Conservation (phyloP, 768 basidiomycete genomes). For the Porphyrellus cyaneotinctus region DNA sequence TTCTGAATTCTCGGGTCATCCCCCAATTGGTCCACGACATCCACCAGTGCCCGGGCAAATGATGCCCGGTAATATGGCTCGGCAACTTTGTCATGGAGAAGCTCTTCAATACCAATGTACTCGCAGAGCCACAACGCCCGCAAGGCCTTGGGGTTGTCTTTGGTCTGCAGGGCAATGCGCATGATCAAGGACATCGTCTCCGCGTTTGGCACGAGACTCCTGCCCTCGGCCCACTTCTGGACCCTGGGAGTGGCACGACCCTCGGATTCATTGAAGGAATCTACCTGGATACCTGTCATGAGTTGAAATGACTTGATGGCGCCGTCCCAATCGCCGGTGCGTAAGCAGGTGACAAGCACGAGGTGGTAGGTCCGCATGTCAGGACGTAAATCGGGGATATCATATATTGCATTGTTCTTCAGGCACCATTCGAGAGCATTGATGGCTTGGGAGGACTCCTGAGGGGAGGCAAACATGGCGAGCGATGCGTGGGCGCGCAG, state of each 20-base stretch:
- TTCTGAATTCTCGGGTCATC: conserved; percentile 17
- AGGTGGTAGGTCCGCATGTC: conserved; percentile 49
- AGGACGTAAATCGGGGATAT: conserved; percentile 39
- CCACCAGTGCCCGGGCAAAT: conserved; percentile 43
- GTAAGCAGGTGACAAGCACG: conserved; percentile 62
- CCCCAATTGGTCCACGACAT: conserved; percentile 36
- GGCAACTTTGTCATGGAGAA: conserved; percentile 29
- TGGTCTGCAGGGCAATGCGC: conserved; percentile 53
- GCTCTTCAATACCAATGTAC: conserved; percentile 39
- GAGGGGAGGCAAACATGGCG: conserved; percentile 37
- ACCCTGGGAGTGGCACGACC: conserved; percentile 38
- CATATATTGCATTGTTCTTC: conserved; percentile 45
- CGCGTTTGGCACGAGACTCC: conserved; percentile 44
- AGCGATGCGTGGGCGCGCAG: conserved; percentile 46
- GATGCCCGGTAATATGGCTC: conserved; percentile 43
- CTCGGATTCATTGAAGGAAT: conserved; percentile 41
- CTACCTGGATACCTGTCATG: conserved; percentile 63
- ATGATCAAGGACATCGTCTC: conserved; percentile 55
- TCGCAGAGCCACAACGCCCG: conserved; percentile 60
- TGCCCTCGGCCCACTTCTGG: conserved; percentile 41
- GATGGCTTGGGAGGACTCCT: conserved; percentile 46
- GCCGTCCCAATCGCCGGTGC: conserved; percentile 56
- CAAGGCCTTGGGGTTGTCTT: conserved; percentile 47
- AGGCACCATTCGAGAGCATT: conserved; percentile 69
- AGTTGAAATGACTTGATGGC: conserved; percentile 58